Conservation (phyloP, 805 yeast species). For the Cyberlindnera amylophila region DNA sequence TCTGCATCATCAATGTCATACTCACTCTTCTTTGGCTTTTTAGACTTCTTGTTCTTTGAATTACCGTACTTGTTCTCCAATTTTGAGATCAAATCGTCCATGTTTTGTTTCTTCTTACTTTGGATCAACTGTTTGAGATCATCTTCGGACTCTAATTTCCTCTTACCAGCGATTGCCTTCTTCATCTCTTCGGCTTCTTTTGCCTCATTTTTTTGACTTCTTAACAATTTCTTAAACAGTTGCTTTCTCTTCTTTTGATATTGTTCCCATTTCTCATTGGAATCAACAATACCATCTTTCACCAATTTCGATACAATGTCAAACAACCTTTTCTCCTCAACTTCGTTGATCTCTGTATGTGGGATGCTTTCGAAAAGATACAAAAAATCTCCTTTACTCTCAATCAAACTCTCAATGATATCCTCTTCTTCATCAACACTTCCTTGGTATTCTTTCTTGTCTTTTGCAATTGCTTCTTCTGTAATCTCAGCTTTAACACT, state of each 20-base stretch:
- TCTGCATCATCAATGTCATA: conserved; percentile 47
- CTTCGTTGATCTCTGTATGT: conserved; percentile 60
- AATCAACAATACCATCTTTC: conserved; percentile 34
- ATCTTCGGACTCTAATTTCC: conserved; percentile 31
- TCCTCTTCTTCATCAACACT: conserved; percentile 60
- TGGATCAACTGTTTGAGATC: conserved; percentile 49
- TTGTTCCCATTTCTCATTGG: conserved; percentile 43
- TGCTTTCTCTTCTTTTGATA: conserved; percentile 48
- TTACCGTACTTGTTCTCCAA: conserved; percentile 49
- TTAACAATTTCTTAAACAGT: conserved; percentile 44
- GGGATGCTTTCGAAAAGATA: conserved; percentile 71
- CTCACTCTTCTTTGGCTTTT: conserved; percentile 13
- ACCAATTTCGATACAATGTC: conserved; percentile 46
- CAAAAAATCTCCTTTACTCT: conserved; percentile 64
- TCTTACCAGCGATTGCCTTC: conserved; percentile 34
- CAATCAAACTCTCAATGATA: conserved; percentile 53
- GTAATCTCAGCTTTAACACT: conserved; percentile 46
- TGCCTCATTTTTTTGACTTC: conserved; percentile 58
- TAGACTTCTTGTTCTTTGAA: conserved; percentile 31
- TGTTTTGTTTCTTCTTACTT: conserved; percentile 38
- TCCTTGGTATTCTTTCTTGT: conserved; percentile 58
- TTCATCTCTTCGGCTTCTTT: conserved; percentile 53
- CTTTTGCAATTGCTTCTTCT: conserved; percentile 66
- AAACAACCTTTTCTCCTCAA: conserved; percentile 60
- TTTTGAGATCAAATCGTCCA: conserved; percentile 43